Evolutionary conservation across 768 basidiomycete genomes (phyloP).

Genomic region (Pleurotus pulmonarius): DNA sequence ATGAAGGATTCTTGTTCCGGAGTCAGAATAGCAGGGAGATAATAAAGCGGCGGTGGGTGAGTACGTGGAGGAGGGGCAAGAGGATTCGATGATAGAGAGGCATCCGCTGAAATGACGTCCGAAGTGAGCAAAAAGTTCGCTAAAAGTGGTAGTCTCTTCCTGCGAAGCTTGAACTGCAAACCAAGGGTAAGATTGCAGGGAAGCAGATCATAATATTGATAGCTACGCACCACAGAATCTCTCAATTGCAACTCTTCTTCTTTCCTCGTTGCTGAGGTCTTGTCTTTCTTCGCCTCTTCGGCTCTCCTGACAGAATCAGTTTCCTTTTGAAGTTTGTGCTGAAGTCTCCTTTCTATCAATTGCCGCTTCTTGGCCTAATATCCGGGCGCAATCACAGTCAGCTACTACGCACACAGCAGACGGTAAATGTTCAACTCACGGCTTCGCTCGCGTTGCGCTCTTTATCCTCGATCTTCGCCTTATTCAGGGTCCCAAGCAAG

Average conservation of each 20-base stretch:
- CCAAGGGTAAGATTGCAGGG: background rate
- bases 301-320: conserved; percentile 82
- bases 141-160: conserved; percentile 65
- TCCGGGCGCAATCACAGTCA: background rate
- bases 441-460: conserved; percentile 84
- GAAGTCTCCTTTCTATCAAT: conserved; percentile 79
- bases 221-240: conserved; percentile 67
- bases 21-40: conserved; percentile 66
- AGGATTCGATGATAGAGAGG: conserved; percentile 22
- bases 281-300: conserved; percentile 85
- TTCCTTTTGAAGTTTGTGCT: conserved; percentile 80
- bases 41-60: conserved; percentile 76
- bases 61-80: conserved; percentile 52
- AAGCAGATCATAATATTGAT: background rate
- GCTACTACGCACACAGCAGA: background rate
- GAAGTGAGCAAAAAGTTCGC: conserved; percentile 76
- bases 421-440: conserved; percentile 32
- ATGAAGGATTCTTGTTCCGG: conserved; percentile 71
- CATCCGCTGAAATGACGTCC: conserved; percentile 50
- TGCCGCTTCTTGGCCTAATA: conserved; percentile 81
- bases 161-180: conserved; percentile 66
- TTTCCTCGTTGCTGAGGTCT: conserved; percentile 67
- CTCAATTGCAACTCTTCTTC: conserved; percentile 81
- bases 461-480: conserved; percentile 85
- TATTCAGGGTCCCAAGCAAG: conserved; percentile 78